Percentiles rank a stretch among this genome's conserved stretches.
Evolutionary conservation across 495 filamentous ascomycete genomes (phyloP).

Genomic region (Penicillium malachiteum): DNA sequence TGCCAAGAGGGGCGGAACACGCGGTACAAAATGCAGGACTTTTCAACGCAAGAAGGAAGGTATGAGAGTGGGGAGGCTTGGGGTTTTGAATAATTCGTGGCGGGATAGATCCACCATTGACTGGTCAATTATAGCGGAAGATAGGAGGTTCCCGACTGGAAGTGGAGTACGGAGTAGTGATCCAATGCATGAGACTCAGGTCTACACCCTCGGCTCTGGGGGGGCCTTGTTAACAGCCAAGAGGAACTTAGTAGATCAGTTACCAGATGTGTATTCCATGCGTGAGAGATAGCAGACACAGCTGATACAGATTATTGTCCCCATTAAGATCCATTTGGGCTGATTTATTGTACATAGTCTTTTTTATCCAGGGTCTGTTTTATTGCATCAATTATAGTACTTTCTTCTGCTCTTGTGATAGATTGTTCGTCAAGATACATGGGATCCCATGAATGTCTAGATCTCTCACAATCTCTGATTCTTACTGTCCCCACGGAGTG

Average conservation of each 20-base stretch:
- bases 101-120: not conserved
- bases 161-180: not conserved
- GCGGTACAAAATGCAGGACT: conserved; percentile 6
- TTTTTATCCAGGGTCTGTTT: too few species aligned
- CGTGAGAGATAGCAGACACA: not conserved
- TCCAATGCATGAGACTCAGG: conserved; percentile 2
- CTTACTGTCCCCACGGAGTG: too few species aligned
- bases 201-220: not conserved
- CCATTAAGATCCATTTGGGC: too few species aligned
- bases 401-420: too few species aligned
- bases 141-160: conserved; percentile 13
- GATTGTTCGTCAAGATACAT: too few species aligned
- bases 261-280: not conserved
- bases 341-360: too few species aligned
- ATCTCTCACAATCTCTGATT: too few species aligned
- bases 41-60: conserved; percentile 4
- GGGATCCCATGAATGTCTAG: too few species aligned
- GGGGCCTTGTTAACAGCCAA: not conserved
- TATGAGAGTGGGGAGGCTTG: conserved; percentile 5
- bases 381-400: too few species aligned
- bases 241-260: conserved; percentile 1
- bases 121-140: conserved; percentile 9
- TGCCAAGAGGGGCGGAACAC: conserved; percentile 8
- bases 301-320: too few species aligned
- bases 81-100: conserved; percentile 17